Evolutionary conservation across 495 filamentous ascomycete species (phyloP).

Genomic region (Elaphomyces granulatus): DNA sequence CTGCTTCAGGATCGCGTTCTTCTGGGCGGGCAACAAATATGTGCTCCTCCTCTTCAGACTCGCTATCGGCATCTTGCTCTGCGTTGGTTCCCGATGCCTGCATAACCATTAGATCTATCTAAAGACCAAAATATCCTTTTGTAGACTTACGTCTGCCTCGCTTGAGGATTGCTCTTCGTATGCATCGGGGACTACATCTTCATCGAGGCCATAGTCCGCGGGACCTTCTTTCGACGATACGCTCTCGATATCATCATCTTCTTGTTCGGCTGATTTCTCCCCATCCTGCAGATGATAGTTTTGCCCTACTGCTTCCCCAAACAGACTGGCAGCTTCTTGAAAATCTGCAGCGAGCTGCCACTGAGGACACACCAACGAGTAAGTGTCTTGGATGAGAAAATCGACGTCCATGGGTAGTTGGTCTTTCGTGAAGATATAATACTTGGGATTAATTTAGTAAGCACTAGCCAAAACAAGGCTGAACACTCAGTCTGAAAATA

Average conservation of each 20-base stretch:
- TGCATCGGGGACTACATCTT: slow-evolving; percentile 38
- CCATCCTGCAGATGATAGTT: slow-evolving; percentile 69
- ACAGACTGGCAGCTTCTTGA: slow-evolving; percentile 71
- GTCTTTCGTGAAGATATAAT: slow-evolving; percentile 92
- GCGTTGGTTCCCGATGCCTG: slow-evolving; percentile 39
- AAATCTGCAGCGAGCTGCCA: slow-evolving; percentile 74
- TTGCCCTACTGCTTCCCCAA: slow-evolving; percentile 74
- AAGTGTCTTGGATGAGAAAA: slow-evolving; percentile 91
- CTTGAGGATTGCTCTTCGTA: slow-evolving; percentile 45
- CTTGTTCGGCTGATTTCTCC: slow-evolving; percentile 49
- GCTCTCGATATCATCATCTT: slow-evolving; percentile 49
- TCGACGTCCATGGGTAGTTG: slow-evolving; percentile 92
- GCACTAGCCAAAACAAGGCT: background rate
- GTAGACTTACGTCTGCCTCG: slow-evolving; percentile 39
- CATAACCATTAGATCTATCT: slow-evolving; percentile 5
- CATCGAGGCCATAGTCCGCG: slow-evolving; percentile 41
- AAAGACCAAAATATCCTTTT: background rate
- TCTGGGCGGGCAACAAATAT: slow-evolving; percentile 83
- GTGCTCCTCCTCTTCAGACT: slow-evolving; percentile 63
- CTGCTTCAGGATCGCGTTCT: slow-evolving; percentile 83
- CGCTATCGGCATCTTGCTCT: slow-evolving; percentile 28
- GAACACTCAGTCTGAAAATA: slow-evolving; percentile 16
- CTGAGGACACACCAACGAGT: slow-evolving; percentile 65
- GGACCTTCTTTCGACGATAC: slow-evolving; percentile 51
- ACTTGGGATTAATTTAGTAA: slow-evolving; percentile 32